Evolutionary conservation across 2,329 filamentous ascomycete species (phyloP).

Genomic region (Alternaria gansuensis): DNA sequence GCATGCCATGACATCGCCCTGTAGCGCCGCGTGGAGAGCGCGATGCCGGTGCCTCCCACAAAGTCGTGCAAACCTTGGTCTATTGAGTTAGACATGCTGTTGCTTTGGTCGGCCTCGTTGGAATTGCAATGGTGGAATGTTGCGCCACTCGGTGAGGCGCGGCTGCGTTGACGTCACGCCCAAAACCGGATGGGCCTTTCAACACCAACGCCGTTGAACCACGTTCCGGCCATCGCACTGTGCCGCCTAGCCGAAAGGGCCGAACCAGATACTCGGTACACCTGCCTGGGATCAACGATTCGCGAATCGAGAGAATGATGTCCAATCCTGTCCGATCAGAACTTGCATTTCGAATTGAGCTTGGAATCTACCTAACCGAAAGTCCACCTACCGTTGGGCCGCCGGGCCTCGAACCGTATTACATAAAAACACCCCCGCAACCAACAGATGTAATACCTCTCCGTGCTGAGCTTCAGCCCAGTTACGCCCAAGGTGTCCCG

Average conservation of each 20-base stretch:
- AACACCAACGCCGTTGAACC: constrained; percentile 16
- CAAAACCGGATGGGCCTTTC: constrained; percentile 1
- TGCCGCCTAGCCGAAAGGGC: constrained; percentile 17
- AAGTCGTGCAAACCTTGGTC: background rate
- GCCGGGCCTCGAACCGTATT: background rate
- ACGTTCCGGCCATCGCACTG: constrained; percentile 9
- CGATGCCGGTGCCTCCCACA: constrained; percentile 8
- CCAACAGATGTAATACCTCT: background rate
- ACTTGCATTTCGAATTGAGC: background rate
- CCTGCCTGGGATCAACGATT: constrained; percentile 8
- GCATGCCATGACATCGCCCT: constrained; percentile 25
- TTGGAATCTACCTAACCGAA: background rate
- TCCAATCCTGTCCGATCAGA: background rate
- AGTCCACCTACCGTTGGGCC: background rate
- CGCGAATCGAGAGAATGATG: background rate
- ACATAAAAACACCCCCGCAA: constrained; percentile 14
- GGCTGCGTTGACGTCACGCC: constrained; percentile 20
- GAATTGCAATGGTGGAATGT: background rate
- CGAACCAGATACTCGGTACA: constrained; percentile 9
- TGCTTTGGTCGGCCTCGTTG: background rate
- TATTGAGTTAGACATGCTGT: background rate
- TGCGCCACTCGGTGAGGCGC: background rate
- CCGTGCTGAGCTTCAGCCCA: background rate
- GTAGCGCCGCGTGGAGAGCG: constrained; percentile 18
- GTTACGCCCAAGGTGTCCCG: background rate